A percentile compares a stretch with the other conserved stretches of the same genome.
phyloP scores from a whole-genome alignment of 176 grass and related monocot species.

The Bonia amplexicaulis region DNA sequence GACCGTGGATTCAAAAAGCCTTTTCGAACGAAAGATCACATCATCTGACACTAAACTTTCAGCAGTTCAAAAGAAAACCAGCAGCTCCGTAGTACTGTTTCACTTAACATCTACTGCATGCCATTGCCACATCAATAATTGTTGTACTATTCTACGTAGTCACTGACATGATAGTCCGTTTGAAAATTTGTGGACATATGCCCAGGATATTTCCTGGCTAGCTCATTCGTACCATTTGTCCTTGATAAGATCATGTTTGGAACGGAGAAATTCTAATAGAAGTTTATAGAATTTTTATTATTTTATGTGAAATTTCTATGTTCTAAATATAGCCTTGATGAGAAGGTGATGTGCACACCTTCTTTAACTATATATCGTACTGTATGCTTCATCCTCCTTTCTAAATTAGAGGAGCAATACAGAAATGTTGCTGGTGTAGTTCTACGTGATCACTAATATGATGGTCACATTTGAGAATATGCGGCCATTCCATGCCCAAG shows the following conservation, averaged over 20 bases:
- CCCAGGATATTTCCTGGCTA: background rate
- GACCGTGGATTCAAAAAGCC: background rate
- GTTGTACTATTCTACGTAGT: no score
- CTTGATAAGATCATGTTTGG: no score
- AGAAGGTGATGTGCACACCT: no score
- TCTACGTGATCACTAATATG: background rate
- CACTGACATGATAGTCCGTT: background rate
- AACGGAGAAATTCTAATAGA: no score
- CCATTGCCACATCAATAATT: background rate
- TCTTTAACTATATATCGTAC: no score
- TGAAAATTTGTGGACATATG: background rate
- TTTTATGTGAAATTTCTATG: no score
- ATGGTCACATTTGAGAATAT: background rate
- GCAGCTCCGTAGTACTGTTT: background rate
- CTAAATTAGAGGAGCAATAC: no score
- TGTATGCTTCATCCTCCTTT: no score
- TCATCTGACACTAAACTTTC: background rate
- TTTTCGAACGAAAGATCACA: background rate
- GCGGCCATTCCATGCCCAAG: background rate
- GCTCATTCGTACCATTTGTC: no score
- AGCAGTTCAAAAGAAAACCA: no score
- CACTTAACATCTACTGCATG: background rate
- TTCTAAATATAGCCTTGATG: no score
- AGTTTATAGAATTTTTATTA: no score
- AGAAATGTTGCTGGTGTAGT: background rate